Conservation (phyloP, 176 grass and related monocot species). For the Panicum miliaceum region DNA sequence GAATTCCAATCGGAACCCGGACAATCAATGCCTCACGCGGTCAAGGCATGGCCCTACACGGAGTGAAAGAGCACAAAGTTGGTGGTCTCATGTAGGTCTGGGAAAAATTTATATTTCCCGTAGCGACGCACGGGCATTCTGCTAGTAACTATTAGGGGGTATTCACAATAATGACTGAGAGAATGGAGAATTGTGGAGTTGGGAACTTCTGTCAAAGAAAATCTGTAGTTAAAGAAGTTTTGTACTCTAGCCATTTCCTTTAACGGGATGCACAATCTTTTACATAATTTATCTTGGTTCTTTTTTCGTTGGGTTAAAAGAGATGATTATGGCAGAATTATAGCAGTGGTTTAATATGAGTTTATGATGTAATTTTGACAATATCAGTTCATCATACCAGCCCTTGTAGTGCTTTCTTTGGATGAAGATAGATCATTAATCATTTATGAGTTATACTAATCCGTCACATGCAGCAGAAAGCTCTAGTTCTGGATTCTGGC, state of each 20-base stretch:
- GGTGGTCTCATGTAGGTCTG: too few relatives aligned
- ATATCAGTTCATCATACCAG: background rate
- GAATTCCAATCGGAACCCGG: too few relatives aligned
- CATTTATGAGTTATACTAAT: conserved; percentile 11
- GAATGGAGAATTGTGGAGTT: background rate
- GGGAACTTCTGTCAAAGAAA: background rate
- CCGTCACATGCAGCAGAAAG: background rate
- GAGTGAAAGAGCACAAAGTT: too few relatives aligned
- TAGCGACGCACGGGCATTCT: too few relatives aligned
- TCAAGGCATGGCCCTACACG: too few relatives aligned
- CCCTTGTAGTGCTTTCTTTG: background rate
- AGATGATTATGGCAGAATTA: background rate
- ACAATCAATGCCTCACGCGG: too few relatives aligned
- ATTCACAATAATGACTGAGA: background rate
- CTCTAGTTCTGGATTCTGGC: background rate
- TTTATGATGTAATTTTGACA: background rate
- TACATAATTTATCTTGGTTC: background rate
- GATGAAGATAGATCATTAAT: background rate
- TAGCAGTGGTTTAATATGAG: background rate
- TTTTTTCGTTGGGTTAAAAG: background rate
- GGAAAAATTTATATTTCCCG: too few relatives aligned
- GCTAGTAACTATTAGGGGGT: too few relatives aligned
- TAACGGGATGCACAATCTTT: background rate
- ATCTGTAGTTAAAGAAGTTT: background rate
- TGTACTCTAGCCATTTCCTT: background rate